Base-by-base conservation (phyloP, 208 protist genomes). In the Crithidia mellificae region DNA sequence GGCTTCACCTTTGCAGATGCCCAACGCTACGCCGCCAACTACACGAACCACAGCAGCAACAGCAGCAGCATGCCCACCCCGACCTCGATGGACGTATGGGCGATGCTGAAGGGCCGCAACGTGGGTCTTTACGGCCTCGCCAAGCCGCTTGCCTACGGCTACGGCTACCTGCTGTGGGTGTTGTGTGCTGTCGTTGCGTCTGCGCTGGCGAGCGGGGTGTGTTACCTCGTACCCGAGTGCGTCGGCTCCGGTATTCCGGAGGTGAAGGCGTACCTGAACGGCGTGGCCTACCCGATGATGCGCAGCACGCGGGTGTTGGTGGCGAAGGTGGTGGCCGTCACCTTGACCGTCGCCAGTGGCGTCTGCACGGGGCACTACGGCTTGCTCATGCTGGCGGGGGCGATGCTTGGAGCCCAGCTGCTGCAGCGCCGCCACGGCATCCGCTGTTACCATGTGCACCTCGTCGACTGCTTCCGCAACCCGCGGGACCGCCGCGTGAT, bases 391-490 rank as follows among this genome's bases (percentile, higher is more conserved):
- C 54, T 83, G 20, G 54, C 59, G 4, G 78, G 83, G 15, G 76
- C 79, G n/a, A 88, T 88, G 83, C 57, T 88, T n/a, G 78, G 76
- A 0, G 73, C 75, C 12, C 77, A 83, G 57, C 43, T 72, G 19
- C 59, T 85, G 49, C 47, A 72, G 59, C 70, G 82, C 19, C 71
- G 75, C 9, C 82, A 72, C 38, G 64, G 67, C 6, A n/a, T 87
- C 50, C 78, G 72, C 25, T 84, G 69, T 49, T 59, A 87, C 39
- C 56, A 75, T 56, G 59, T 88, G 29, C 74, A 80, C 57, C 76
- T 88, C 54, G 75, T 88, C 20, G 72, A 84, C 56, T 83, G 69
- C 68, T 88, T 88, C 56, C 69, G 83, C 41, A 88, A 84, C 66
- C 83, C 83, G 30, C 74, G 79, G 44, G 83, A 88, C 58, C 65